Evolutionary conservation across 2,329 filamentous ascomycete genomes (phyloP), one percentile per base, ranked within the genome.

Genomic region (Penicillium sp.): DNA sequence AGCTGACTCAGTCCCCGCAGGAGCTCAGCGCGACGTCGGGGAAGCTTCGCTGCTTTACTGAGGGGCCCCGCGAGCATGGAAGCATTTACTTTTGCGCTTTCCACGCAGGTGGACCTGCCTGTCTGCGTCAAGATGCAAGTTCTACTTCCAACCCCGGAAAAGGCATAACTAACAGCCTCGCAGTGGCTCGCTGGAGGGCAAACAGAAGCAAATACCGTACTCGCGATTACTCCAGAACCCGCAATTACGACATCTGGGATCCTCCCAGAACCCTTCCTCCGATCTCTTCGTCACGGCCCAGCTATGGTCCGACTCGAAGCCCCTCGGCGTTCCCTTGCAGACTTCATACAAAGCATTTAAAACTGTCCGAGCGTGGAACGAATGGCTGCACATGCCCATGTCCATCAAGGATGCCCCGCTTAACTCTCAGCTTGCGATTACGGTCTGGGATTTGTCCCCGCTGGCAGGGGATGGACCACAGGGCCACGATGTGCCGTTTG

Each of bases 281-380:
- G 94, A 99, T 69, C 85, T 99, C 43, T 96, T 92, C 67, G 86
- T 95, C 44, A 96, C 92, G 0, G 88, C 87, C 8, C 94, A 97
- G 72, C 82, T 97, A 64, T 99, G 92, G 88, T 90, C 92, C 11
- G 91, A 95, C 64, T 96, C 92, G 25, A 99, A 99, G 70, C 91
- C 92, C 31, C 76, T 99, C 61, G 95, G 92, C 0, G 89, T 97
- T 1, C 89, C 91, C 0, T 82, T 95, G 10, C 92, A 97, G 71
- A 99, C 94, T 2, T 83, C 90, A 22, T 97, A 97, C 75, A 96
- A 91, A 67, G 77, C 90, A 7, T 97, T 99, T 69, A 90, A 91
- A 68, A 82, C 81, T 31, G 84, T 51, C 27, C 62, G 65, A 52
- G 85, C 85, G 67, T 96, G 94, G 94, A 96, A 95, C 69, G 92